Conservation (phyloP, 2,329 filamentous ascomycete species). For the Beauveria caledonica region DNA sequence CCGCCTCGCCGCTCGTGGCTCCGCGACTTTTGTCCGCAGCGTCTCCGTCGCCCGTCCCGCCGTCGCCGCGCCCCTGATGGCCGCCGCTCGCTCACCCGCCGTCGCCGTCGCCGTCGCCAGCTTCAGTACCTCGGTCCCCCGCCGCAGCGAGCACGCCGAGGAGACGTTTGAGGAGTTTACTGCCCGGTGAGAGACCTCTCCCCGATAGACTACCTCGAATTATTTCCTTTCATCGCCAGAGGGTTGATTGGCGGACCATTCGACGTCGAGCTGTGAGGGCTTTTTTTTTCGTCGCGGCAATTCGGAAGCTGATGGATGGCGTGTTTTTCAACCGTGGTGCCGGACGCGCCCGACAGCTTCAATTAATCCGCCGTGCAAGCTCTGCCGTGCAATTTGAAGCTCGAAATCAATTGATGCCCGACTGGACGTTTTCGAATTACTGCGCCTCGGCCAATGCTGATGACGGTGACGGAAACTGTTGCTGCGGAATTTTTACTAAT, state of each 20-base stretch:
- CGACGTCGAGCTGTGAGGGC: not conserved
- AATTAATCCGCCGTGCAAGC: not conserved
- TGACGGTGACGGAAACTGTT: constrained; percentile 16
- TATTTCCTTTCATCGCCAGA: not conserved
- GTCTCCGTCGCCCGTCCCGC: constrained; percentile 53
- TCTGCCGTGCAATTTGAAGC: not conserved
- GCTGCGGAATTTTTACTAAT: constrained; percentile 13
- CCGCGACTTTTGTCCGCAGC: constrained; percentile 51
- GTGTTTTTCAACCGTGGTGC: not conserved
- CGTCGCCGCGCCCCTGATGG: constrained; percentile 45
- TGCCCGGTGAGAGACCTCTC: constrained; percentile 63
- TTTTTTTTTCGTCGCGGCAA: constrained; percentile 2
- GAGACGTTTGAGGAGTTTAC: constrained; percentile 99
- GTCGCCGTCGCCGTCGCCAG: constrained; percentile 38
- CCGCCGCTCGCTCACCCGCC: constrained; percentile 30
- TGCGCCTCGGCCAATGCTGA: not conserved
- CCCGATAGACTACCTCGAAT: not conserved
- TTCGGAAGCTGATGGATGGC: constrained; percentile 1
- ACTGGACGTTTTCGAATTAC: not conserved
- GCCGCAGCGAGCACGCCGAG: constrained; percentile 64
- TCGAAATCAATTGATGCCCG: not conserved
- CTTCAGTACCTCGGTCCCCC: constrained; percentile 56
- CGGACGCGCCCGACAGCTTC: not conserved
- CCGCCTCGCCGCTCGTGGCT: constrained; percentile 62
- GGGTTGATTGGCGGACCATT: not conserved